A percentile compares a stretch with the other conserved stretches of the same genome.
These are phyloP conservation scores for Aspergillus pseudotamarii DNA, from an alignment of 2,329 filamentous ascomycete species.

Conservation along the genomic window DNA sequence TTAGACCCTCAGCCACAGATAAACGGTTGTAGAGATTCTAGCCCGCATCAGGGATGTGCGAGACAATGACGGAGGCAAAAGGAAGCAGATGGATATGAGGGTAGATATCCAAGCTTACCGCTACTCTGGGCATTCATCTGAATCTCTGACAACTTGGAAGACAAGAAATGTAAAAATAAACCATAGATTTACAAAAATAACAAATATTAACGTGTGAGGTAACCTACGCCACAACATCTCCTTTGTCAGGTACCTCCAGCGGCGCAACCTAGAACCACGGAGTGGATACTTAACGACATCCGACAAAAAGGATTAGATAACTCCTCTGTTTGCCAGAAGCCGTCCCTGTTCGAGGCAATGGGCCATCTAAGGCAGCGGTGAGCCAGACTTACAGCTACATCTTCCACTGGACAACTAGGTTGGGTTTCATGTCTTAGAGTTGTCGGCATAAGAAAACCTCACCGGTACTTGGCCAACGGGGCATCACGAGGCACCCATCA, in stretches of 20 bases:
- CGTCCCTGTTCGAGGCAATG: constrained; percentile 20
- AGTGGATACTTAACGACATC: constrained; percentile 27
- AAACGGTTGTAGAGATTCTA: constrained; percentile 32
- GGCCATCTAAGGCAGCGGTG: constrained; percentile 25
- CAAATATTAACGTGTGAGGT: constrained; percentile 1
- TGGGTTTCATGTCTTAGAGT: constrained; percentile 27
- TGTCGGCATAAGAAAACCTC: constrained; percentile 21
- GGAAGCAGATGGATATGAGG: constrained; percentile 16
- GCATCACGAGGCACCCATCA: constrained; percentile 26
- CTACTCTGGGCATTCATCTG: constrained; percentile 14
- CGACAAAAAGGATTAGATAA: constrained; percentile 18
- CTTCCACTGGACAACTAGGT: constrained; percentile 20
- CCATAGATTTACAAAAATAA: constrained; percentile 16
- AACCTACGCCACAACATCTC: not conserved
- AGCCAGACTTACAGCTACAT: constrained; percentile 17
- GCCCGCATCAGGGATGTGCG: constrained; percentile 16
- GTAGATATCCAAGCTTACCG: constrained; percentile 13
- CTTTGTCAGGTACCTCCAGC: constrained; percentile 30
- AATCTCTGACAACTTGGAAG: constrained; percentile 10
- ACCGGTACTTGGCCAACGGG: constrained; percentile 20
- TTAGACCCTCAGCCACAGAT: constrained; percentile 14
- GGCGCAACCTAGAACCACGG: constrained; percentile 11
- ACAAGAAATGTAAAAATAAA: constrained; percentile 11
- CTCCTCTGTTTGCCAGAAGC: constrained; percentile 22
- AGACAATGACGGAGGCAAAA: constrained; percentile 18